Base-by-base conservation (phyloP, 2,329 filamentous ascomycete species). In the Botrytis squamosa region DNA sequence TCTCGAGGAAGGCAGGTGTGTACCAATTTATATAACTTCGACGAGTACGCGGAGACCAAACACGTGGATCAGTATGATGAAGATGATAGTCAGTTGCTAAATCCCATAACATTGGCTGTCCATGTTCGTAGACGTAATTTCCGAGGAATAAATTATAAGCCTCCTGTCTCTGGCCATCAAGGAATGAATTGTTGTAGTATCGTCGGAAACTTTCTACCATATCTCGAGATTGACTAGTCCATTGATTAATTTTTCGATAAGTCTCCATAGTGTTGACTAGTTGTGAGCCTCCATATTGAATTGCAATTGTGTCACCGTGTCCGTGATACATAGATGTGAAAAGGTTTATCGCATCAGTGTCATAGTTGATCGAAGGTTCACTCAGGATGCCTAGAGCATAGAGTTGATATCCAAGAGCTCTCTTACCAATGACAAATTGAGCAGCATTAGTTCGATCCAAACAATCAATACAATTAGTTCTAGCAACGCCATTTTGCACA, bases 161-260 rank as follows among this genome's bases (percentile, higher is more conserved):
- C 83, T 99, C 96, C 83, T 99, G 96, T 46, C 96, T 90, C 81
- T 99, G 96, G n/a, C 92, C 95, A 82, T 99, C 96, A 14, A 99
- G 88, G 81, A 99, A 99, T 0, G 95, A 97, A 81, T 99, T 99
- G 84, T 98, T 97, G 83, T 99, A 99, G 82, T 98, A 99, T 42
- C 96, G 90, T 82, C 98, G 99, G 85, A 99, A 98, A 82, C 94
- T 97, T 84, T 99, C 96, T 36, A 99, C 95, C 95, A 99, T 98
- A 82, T 99, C 96, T 77, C 96, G 89, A 3, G 95, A 98, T 82
- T 97, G 94, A 79, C 94, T 97, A 38, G 94, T 97, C 96, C 96
- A 99, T 82, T 98, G 95, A 78, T 98, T 98, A 82, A 98, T 97
- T 83, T 98, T 98, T 73, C 96, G 92, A 82, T 99, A 99, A 7